A percentile compares a stretch with the other conserved stretches of the same genome.
phyloP scores from a whole-genome alignment of 192 early-diverging fungal genomes.

The Chytriomyces sp. region DNA sequence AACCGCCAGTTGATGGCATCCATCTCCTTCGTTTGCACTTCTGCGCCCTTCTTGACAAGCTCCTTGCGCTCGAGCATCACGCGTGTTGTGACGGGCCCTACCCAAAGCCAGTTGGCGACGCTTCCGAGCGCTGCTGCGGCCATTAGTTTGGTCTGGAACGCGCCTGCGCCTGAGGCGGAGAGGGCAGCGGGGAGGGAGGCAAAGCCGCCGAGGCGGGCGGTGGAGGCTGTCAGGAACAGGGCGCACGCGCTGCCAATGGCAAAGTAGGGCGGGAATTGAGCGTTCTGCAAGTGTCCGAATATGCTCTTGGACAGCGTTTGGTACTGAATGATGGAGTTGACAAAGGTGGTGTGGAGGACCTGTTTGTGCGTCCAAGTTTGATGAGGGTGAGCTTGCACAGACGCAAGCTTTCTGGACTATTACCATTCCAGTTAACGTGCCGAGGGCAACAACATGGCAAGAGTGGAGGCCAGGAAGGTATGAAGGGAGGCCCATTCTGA shows the following conservation, averaged over 20 bases:
- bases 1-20: neutral
- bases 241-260: neutral
- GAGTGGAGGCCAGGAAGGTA: slow-evolving; percentile 17
- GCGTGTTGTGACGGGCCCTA: neutral
- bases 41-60: slow-evolving; percentile 15
- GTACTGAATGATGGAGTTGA: slow-evolving; percentile 26
- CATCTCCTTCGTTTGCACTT: neutral
- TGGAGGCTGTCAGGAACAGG: slow-evolving; percentile 15
- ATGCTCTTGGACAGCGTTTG: slow-evolving; percentile 8
- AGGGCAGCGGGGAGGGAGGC: neutral
- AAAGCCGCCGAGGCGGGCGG: neutral
- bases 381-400: too few species aligned
- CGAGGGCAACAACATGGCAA: slow-evolving; percentile 23
- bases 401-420: too few species aligned
- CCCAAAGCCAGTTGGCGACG: neutral
- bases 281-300: slow-evolving; percentile 18
- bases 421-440: slow-evolving; percentile 24
- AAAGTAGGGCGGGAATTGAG: slow-evolving; percentile 33
- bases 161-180: neutral
- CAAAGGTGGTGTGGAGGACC: slow-evolving; percentile 31
- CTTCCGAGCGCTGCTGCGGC: neutral
- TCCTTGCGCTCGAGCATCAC: slow-evolving; percentile 1
- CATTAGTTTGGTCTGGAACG: neutral
- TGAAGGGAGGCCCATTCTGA: neutral
- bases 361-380: too few species aligned